A percentile compares a stretch with the other conserved stretches of the same genome.
Conservation (phyloP, 805 yeast genomes). For the Metschnikowia aberdeeniae region DNA sequence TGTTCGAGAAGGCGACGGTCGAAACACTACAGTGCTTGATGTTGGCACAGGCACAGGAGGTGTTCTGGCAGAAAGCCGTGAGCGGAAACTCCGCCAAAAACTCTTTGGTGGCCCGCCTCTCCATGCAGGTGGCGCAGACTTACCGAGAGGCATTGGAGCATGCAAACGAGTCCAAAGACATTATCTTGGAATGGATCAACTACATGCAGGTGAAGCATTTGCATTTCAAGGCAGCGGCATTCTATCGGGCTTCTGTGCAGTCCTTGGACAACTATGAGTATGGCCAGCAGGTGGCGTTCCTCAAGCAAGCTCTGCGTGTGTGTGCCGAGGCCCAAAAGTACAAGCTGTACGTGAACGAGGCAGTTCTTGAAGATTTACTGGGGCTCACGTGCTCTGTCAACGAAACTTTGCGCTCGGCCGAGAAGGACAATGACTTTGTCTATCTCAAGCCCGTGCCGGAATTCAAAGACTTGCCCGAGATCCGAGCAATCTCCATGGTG, state of each 20-base stretch:
- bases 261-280: slow-evolving; percentile 48
- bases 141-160: slow-evolving; percentile 45
- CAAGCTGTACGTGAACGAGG: slow-evolving; percentile 38
- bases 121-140: slow-evolving; percentile 56
- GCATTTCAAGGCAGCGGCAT: slow-evolving; percentile 72
- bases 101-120: slow-evolving; percentile 57
- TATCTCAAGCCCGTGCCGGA: slow-evolving; percentile 65
- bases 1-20: slow-evolving; percentile 47
- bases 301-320: slow-evolving; percentile 40
- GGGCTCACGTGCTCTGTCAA: slow-evolving; percentile 46
- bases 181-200: slow-evolving; percentile 60
- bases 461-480: slow-evolving; percentile 33
- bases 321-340: slow-evolving; percentile 36
- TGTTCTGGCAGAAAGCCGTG: slow-evolving; percentile 72
- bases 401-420: slow-evolving; percentile 49
- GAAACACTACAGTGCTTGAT: slow-evolving; percentile 48
- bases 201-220: slow-evolving; percentile 54
- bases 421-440: slow-evolving; percentile 77
- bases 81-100: slow-evolving; percentile 47
- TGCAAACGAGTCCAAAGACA: slow-evolving; percentile 41
- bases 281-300: slow-evolving; percentile 68
- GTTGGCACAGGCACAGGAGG: slow-evolving; percentile 86
- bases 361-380: slow-evolving; percentile 48
- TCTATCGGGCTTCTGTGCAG: slow-evolving; percentile 54
- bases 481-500: slow-evolving; percentile 54